A percentile compares a stretch with the other conserved stretches of the same genome.
phyloP scores from a whole-genome alignment of 306 rosid genomes.

The Elaeagnus macrophylla region DNA sequence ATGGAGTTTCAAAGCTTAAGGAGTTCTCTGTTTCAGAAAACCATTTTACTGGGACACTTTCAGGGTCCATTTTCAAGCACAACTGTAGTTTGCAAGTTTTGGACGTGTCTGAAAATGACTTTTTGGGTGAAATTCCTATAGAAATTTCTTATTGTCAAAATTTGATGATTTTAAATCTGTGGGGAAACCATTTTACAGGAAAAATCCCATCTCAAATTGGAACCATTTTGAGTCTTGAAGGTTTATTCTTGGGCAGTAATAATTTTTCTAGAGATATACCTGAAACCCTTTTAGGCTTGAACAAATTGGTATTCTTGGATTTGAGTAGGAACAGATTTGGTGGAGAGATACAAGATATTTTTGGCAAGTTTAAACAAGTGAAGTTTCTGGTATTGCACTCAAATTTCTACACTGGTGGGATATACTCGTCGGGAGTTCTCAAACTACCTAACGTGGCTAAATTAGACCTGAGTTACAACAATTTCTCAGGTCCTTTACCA shows the following conservation, averaged over 20 bases:
- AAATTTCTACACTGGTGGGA: conserved; percentile 61
- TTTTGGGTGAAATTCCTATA: conserved; percentile 45
- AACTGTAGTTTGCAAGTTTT: conserved; percentile 44
- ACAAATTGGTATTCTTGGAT: conserved; percentile 64
- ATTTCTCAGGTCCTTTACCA: conserved; percentile 71
- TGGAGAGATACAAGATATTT: conserved; percentile 56
- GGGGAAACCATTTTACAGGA: conserved; percentile 52
- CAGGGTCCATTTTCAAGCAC: conserved; percentile 29
- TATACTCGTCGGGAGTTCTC: conserved; percentile 60
- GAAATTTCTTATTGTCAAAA: conserved; percentile 54
- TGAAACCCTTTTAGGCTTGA: conserved; percentile 43
- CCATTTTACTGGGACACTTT: conserved; percentile 36
- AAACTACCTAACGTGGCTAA: conserved; percentile 41
- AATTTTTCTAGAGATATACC: conserved; percentile 62
- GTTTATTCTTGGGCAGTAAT: conserved; percentile 64
- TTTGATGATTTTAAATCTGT: conserved; percentile 43
- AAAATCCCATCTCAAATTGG: conserved; percentile 60
- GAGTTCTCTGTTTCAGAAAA: conserved; percentile 69
- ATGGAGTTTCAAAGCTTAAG: conserved; percentile 43
- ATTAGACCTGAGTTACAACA: conserved; percentile 64
- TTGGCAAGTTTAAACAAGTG: conserved; percentile 60
- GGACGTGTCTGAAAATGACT: conserved; percentile 60
- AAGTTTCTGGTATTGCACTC: conserved; percentile 60
- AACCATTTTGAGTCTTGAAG: conserved; percentile 36
- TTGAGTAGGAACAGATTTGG: conserved; percentile 64